Evolutionary conservation across 2,329 filamentous ascomycete species (phyloP).

Genomic region (Beauveria caledonica): DNA sequence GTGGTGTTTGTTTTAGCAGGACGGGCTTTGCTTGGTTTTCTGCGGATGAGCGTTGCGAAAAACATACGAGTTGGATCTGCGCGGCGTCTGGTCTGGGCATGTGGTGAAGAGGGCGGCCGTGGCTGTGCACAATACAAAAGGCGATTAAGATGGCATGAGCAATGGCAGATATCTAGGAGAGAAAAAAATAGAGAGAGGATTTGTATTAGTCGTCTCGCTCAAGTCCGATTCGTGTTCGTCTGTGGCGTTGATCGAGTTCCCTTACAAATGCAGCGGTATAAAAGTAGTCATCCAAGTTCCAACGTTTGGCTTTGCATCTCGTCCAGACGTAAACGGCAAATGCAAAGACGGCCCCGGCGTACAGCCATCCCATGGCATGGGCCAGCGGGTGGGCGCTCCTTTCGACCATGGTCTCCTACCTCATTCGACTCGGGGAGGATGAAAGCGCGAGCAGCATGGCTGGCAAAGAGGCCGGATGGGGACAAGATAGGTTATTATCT

Average conservation of each 20-base stretch:
- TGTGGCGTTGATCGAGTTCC: background rate
- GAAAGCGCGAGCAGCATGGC: too few species aligned
- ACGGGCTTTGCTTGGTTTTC: background rate
- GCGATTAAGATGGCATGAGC: background rate
- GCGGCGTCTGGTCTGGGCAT: background rate
- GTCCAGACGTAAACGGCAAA: background rate
- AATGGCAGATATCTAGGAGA: background rate
- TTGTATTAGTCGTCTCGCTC: background rate
- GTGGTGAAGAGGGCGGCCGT: background rate
- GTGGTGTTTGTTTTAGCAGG: background rate
- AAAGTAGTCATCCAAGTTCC: background rate
- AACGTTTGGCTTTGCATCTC: background rate
- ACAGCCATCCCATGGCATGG: background rate
- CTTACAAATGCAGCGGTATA: slow-evolving; percentile 6
- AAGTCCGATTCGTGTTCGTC: too few species aligned
- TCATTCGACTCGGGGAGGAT: too few species aligned
- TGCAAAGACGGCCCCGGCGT: background rate
- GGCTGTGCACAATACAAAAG: background rate
- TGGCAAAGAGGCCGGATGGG: too few species aligned
- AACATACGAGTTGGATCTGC: background rate
- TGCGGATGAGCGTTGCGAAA: too few species aligned
- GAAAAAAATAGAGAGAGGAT: background rate
- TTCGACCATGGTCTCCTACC: background rate
- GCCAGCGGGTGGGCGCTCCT: background rate
- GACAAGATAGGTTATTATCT: too few species aligned